Evolutionary conservation across 495 filamentous ascomycete genomes (phyloP).

Genomic region (Astrocystis sublimbata): DNA sequence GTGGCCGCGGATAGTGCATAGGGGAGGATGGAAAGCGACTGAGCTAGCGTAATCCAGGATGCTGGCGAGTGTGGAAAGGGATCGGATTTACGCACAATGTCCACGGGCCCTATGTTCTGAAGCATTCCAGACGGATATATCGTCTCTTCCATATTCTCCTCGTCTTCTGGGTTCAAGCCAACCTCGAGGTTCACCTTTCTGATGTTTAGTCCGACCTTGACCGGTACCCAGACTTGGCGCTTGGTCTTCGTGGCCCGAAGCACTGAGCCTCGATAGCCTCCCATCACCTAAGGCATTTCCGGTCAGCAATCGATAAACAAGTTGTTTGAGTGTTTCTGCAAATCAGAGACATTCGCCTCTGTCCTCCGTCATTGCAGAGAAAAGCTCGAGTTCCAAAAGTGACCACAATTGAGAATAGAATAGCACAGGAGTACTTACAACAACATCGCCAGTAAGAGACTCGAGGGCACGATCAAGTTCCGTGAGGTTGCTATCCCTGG

Average conservation of each 20-base stretch:
- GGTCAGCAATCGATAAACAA: no score
- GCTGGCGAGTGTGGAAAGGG: neutral
- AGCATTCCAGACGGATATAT: slow-evolving; percentile 86
- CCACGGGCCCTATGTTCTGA: slow-evolving; percentile 86
- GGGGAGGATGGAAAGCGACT: no score
- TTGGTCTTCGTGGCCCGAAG: slow-evolving; percentile 80
- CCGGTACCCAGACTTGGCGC: slow-evolving; percentile 86
- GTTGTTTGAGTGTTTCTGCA: no score
- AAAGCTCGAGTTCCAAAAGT: no score
- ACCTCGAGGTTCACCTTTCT: slow-evolving; percentile 91
- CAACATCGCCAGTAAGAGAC: slow-evolving; percentile 77
- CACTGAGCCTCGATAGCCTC: slow-evolving; percentile 88
- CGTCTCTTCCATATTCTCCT: slow-evolving; percentile 77
- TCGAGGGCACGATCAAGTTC: slow-evolving; percentile 65
- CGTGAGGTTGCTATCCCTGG: slow-evolving; percentile 31
- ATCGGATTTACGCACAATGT: slow-evolving; percentile 53
- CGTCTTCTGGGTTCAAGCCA: slow-evolving; percentile 78
- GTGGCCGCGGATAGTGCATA: neutral
- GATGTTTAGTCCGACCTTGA: slow-evolving; percentile 91
- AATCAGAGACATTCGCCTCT: no score
- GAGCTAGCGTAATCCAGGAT: no score
- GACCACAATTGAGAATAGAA: no score
- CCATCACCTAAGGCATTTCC: no score
- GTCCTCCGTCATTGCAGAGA: no score
- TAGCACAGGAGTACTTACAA: no score